These are phyloP conservation scores for Erythrobasidium yunnanense DNA, from an alignment of 768 basidiomycete species.

Conservation along the genomic window DNA sequence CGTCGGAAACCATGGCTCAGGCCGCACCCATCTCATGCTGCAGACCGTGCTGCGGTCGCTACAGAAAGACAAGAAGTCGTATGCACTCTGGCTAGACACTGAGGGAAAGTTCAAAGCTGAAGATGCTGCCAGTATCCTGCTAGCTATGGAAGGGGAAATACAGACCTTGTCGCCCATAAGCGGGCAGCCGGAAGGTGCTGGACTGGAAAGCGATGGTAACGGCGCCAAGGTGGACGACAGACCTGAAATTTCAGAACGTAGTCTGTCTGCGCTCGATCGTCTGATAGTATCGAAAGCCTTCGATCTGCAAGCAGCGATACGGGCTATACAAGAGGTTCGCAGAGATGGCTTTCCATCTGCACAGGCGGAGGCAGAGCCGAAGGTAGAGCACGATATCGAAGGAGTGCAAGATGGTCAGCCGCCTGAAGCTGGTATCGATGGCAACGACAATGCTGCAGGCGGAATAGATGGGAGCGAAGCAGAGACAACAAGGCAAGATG, in stretches of 20 bases:
- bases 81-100: neutral
- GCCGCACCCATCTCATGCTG: neutral
- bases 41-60: neutral
- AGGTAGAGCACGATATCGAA: neutral
- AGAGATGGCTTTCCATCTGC: neutral
- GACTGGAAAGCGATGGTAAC: neutral
- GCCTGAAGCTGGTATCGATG: neutral
- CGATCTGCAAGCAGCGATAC: neutral
- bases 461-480: too few relatives aligned
- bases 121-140: neutral
- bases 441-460: too few relatives aligned
- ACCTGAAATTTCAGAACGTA: neutral
- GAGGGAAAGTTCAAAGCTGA: neutral
- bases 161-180: neutral
- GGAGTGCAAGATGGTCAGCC: neutral
- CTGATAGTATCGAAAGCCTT: neutral
- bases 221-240: neutral
- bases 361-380: neutral
- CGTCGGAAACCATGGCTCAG: too few relatives aligned
- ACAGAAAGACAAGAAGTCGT: neutral
- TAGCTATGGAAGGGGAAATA: neutral
- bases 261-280: neutral
- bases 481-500: too few relatives aligned
- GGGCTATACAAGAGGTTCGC: neutral
- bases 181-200: neutral